Percentiles rank a stretch among this genome's conserved stretches.
Evolutionary conservation across 805 yeast species (phyloP).

Genomic region (Lachancea nothofagi): DNA sequence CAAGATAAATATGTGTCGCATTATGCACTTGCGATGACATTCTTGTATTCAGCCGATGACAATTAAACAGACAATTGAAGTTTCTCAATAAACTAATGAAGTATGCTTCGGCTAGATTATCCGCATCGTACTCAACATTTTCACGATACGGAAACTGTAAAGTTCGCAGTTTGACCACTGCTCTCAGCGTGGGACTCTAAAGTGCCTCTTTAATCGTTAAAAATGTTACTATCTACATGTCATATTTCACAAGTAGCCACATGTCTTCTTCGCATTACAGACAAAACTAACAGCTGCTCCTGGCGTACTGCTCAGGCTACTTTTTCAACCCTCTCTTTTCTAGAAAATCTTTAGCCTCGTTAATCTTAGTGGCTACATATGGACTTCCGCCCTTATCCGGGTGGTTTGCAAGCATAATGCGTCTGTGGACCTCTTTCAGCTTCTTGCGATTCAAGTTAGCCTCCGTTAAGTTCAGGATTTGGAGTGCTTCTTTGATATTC

Average conservation of each 20-base stretch:
- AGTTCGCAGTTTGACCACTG: too few relatives aligned
- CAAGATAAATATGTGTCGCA: too few relatives aligned
- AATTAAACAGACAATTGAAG: too few relatives aligned
- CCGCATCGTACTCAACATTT: too few relatives aligned
- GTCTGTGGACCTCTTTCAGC: constrained; percentile 80
- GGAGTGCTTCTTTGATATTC: constrained; percentile 84
- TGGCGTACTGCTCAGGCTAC: constrained; percentile 1
- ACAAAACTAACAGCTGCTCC: neutral
- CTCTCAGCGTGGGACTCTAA: too few relatives aligned
- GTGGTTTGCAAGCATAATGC: constrained; percentile 85
- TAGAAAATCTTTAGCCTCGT: constrained; percentile 70
- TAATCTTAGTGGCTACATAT: constrained; percentile 82
- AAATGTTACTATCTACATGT: constrained; percentile 7
- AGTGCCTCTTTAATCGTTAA: neutral
- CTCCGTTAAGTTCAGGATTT: constrained; percentile 71
- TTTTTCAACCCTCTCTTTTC: constrained; percentile 30
- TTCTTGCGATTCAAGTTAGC: constrained; percentile 54
- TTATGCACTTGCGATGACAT: too few relatives aligned
- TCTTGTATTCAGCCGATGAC: too few relatives aligned
- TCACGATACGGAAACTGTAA: too few relatives aligned
- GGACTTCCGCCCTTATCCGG: constrained; percentile 96
- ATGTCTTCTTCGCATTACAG: neutral
- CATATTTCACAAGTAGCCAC: neutral
- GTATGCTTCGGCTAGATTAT: too few relatives aligned
- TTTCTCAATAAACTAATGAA: too few relatives aligned